Conservation (phyloP, 257 asterid genomes). For the Agastache rugosa region DNA sequence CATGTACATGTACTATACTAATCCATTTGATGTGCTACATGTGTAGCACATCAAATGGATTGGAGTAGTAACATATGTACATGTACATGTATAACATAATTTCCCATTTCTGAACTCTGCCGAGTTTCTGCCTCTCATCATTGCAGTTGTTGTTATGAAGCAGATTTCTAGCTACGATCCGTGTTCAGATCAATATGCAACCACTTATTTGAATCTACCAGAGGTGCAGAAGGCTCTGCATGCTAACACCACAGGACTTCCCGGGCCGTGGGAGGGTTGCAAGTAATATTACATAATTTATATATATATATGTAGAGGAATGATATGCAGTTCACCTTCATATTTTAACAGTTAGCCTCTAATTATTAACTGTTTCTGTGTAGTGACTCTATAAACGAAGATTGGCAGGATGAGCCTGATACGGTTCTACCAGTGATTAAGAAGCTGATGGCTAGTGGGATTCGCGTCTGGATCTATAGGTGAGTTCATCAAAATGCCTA, state of each 20-base stretch:
- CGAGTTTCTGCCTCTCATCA: neutral
- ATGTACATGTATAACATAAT: too few relatives aligned
- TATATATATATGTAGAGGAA: too few relatives aligned
- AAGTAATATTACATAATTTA: conserved; percentile 39
- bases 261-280: conserved; percentile 56
- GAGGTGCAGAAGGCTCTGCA: conserved; percentile 63
- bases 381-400: conserved; percentile 1
- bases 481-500: neutral
- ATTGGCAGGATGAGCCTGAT: conserved; percentile 53
- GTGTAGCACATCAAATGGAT: too few relatives aligned
- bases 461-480: conserved; percentile 65
- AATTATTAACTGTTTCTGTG: neutral
- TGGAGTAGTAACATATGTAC: too few relatives aligned
- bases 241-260: conserved; percentile 50
- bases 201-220: conserved; percentile 48
- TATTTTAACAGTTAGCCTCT: neutral
- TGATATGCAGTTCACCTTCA: too few relatives aligned
- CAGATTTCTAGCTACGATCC: conserved; percentile 62
- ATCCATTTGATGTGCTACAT: too few relatives aligned
- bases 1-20: too few relatives aligned
- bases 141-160: neutral
- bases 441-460: conserved; percentile 55
- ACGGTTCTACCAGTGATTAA: conserved; percentile 55
- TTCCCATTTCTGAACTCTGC: too few relatives aligned
- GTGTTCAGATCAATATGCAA: conserved; percentile 47